phyloP scores from a whole-genome alignment of 2,329 filamentous ascomycete species.

The Aspergillaceae sp. region DNA sequence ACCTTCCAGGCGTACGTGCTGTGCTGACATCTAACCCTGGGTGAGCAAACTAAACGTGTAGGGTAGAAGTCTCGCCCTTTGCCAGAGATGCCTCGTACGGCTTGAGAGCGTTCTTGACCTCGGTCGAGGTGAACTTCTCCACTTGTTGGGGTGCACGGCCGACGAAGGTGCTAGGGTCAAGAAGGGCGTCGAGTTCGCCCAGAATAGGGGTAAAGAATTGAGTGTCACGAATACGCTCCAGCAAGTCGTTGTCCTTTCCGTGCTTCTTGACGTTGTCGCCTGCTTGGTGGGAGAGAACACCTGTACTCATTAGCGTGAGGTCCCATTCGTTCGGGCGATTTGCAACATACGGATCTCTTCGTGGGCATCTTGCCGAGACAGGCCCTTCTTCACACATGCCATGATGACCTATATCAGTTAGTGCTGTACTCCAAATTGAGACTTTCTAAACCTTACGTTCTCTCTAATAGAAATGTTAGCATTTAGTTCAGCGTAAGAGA shows the following conservation, averaged over 20 bases:
- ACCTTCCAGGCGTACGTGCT: not conserved
- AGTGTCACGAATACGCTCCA: conserved; percentile 63
- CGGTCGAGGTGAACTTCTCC: conserved; percentile 43
- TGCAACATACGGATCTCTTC: conserved; percentile 60
- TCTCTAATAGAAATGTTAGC: conserved; percentile 13
- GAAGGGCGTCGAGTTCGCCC: conserved; percentile 58
- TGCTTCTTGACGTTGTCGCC: conserved; percentile 60
- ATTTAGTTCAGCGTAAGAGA: not conserved
- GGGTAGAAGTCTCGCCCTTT: conserved; percentile 30
- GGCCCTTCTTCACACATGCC: conserved; percentile 63
- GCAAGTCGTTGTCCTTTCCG: conserved; percentile 70
- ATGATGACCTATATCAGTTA: conserved; percentile 58
- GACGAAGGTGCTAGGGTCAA: conserved; percentile 55
- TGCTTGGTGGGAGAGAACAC: conserved; percentile 68
- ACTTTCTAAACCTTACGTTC: conserved; percentile 17
- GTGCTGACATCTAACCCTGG: not conserved
- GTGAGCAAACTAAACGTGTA: conserved; percentile 28
- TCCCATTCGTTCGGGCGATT: not conserved
- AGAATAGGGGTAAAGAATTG: conserved; percentile 67
- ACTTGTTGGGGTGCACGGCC: conserved; percentile 49
- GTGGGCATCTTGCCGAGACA: conserved; percentile 70
- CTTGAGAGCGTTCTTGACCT: conserved; percentile 41
- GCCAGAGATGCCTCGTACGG: conserved; percentile 36
- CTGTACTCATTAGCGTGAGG: conserved; percentile 8
- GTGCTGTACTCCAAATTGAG: conserved; percentile 12